A percentile compares a stretch with the other conserved stretches of the same genome.
Conservation (phyloP, 2,329 filamentous ascomycete genomes). For the Torrubiellomyces zombiae region DNA sequence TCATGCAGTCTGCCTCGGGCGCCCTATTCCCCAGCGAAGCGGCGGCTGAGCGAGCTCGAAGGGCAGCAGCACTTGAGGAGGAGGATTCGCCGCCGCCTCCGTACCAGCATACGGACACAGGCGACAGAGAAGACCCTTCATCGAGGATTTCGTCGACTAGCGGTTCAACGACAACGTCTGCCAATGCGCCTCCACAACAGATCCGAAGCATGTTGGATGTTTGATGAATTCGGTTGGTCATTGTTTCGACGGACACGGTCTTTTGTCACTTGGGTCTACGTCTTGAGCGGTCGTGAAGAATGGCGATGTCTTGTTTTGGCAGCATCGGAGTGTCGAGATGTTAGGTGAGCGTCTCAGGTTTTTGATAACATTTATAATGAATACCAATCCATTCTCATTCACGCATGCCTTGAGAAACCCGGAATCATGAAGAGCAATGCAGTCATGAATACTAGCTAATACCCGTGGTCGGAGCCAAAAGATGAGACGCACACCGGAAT, state of each 20-base stretch:
- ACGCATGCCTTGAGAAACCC: too few species aligned
- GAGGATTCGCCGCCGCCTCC: slow-evolving; percentile 28
- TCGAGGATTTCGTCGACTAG: slow-evolving; percentile 25
- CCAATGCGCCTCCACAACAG: slow-evolving; percentile 32
- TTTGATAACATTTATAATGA: too few species aligned
- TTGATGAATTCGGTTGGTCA: slow-evolving; percentile 10
- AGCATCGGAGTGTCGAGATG: too few species aligned
- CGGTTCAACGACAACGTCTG: slow-evolving; percentile 27
- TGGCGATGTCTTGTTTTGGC: too few species aligned
- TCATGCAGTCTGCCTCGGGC: slow-evolving; percentile 24
- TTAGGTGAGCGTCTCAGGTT: too few species aligned
- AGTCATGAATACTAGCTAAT: too few species aligned
- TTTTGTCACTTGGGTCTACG: neutral
- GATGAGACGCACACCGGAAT: too few species aligned
- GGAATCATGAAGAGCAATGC: too few species aligned
- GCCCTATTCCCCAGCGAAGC: slow-evolving; percentile 31
- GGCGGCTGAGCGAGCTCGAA: slow-evolving; percentile 12
- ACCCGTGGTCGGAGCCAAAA: too few species aligned
- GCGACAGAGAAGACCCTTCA: slow-evolving; percentile 12
- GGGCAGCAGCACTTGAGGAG: slow-evolving; percentile 21
- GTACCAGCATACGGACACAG: slow-evolving; percentile 14
- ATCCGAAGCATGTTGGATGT: slow-evolving; percentile 42
- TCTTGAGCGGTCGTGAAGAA: too few species aligned
- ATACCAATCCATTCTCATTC: too few species aligned
- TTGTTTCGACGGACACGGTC: neutral